phyloP scores from a whole-genome alignment of 2,329 filamentous ascomycete species.

The Aurifilum marmelostoma region DNA sequence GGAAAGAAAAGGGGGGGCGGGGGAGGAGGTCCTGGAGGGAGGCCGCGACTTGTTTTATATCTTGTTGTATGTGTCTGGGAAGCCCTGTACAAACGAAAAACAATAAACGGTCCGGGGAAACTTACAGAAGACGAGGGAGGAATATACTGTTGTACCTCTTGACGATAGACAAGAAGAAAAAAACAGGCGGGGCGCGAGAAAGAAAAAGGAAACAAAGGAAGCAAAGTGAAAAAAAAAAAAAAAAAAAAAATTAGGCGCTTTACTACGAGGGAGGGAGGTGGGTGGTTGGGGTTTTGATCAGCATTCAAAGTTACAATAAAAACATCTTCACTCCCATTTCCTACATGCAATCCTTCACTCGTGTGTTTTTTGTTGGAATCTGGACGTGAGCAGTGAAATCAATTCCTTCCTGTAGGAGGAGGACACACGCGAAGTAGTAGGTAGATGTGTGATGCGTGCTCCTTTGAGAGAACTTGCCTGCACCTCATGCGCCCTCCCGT shows the following conservation, averaged over 20 bases:
- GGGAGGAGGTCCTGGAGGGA: too few relatives aligned
- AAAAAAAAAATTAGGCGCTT: not conserved
- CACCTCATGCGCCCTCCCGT: not conserved
- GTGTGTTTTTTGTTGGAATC: not conserved
- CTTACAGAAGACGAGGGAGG: not conserved
- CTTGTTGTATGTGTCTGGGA: constrained; percentile 4
- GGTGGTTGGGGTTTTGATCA: constrained; percentile 4
- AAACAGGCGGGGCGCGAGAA: constrained; percentile 5
- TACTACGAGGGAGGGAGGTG: not conserved
- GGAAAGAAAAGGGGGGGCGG: too few relatives aligned
- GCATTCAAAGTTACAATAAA: constrained; percentile 19
- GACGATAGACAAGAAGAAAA: constrained; percentile 21
- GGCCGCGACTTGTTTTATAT: constrained; percentile 3
- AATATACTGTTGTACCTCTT: not conserved
- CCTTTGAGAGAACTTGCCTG: not conserved
- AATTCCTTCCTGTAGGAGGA: not conserved
- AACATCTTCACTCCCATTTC: constrained; percentile 28
- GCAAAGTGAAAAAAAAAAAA: not conserved
- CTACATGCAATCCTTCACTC: too few relatives aligned
- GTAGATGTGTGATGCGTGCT: not conserved
- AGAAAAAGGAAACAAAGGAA: too few relatives aligned
- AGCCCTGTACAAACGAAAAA: constrained; percentile 20
- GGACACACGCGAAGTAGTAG: too few relatives aligned
- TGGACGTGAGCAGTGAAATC: not conserved
- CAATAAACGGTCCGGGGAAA: not conserved